Evolutionary conservation across 306 rosid genomes (phyloP), one percentile per base, ranked within the genome.

Genomic region (Inga laurina): DNA sequence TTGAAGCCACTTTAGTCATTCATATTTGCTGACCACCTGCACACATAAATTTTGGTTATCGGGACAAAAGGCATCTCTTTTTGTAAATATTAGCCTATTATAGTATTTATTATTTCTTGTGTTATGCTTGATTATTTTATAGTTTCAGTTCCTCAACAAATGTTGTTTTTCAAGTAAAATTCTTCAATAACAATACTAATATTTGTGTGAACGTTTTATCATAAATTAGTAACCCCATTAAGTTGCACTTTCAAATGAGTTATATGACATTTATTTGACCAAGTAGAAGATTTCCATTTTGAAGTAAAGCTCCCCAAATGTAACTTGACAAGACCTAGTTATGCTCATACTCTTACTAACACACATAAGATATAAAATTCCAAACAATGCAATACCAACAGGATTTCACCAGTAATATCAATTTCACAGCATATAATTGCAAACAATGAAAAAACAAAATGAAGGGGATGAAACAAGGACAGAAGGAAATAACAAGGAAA

Each of bases 21-120:
- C 97, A 89, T 85, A 88, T 82, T 88, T 85, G 94, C 90, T 88
- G 86, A 87, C 88, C 90, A 94, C 99, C 99, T 97, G 99, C 99
- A 97, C 90, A 94, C 89, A 90, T 88, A 88, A 97, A 91, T 88
- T 88, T 85, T 85, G 85, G 97, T 97, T 81, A 97, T 88, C 86
- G 88, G 85, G 90, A 88, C 88, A 89, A 91, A 92, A 93, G 91
- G 84, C 85, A 87, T 89, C 84, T 88, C 79, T n/a, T 75, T 84
- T 86, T 85, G 84, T 87, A 79, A 74, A 85, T 80, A 81, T 77
- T 83, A 73, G 57, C 35, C 72, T 76, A 48, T 84, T 83, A 72
- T 51, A 66, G 82, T 73, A 43, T 67, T 84, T 69, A 69, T 75
- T 18, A 66, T 65, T 79, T 74, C 72, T 75, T 59, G 30, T 61